Evolutionary conservation across 1,139 yeast genomes (phyloP), one percentile per base, ranked within the genome.

Genomic region (Hanseniaspora uvarum): DNA sequence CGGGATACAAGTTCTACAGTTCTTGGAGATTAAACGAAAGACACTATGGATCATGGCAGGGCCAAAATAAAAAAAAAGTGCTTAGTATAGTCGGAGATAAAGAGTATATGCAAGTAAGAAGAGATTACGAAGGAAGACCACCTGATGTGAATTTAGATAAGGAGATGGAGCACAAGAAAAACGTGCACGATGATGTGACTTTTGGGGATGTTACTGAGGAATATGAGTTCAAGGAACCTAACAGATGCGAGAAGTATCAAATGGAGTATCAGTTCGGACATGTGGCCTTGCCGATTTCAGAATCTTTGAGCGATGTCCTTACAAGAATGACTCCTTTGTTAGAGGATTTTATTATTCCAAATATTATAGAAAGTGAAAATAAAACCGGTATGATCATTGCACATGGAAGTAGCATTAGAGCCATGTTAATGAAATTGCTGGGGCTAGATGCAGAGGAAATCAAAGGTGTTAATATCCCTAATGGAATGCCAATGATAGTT

Each of bases 11-110:
- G 3, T 64, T 65, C 10, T 58, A 62, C 28, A 65, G 65, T 64
- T 71, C 78, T 5, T 85, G 94, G 92, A 74, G 86, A 61, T 67
- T 84, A 58, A 84, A 84, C 64, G 92, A 84, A 64, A 74, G 94
- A 57, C 94, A 84, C 66, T 84, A 85, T 65, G 94, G 94, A 1
- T 71, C 76, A 33, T 76, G 83, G 64, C 94, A 84, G 67, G 92
- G 92, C n/a, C 70, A 74, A 46, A 72, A 79, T 55, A 81, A 83
- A 62, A 74, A 75, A 49, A 74, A 74, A 19, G 75, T 82, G 2
- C 67, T 77, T 57, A 60, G 69, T 38, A 70, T 77, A 60, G 75
- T 77, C 56, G 86, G 86, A 10, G 71, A 77, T 58, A 78, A 78
- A 26, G 69, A 79, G 61, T 84, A 78, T 65, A 81, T 80, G 74